Evolutionary conservation across 2,329 filamentous ascomycete species (phyloP), one percentile per base, ranked within the genome.

Genomic region (Nannizziopsis arthrosporioides): DNA sequence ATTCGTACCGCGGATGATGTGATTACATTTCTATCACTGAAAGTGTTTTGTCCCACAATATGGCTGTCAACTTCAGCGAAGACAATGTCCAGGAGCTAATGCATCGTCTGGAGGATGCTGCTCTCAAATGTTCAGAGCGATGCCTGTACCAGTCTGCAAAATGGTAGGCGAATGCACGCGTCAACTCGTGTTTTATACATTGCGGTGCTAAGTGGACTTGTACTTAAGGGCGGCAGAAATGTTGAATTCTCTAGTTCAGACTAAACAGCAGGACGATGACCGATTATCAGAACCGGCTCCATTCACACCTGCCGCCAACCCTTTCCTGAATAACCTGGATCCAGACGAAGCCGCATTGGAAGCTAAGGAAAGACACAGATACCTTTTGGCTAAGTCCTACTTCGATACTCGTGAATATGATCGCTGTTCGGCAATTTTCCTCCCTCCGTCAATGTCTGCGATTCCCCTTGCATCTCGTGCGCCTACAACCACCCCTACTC

Each of bases 341-440:
- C 76, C 80, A 1, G 74, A 76, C 49, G 88, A 95, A 70, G 80
- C 81, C 9, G 71, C 74, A 1, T 74, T 94, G 2, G 89, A 96
- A 63, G 76, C 81, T 1, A 80, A 75, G 57, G 90, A 96, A 66
- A 72, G 86, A 31, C 81, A 83, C 66, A 85, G 81, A 59, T 96
- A 90, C 62, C 76, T 96, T 2, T 74, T 96, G 15, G 90, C 92
- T 46, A 95, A 95, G 64, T 84, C 90, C 0, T 83, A 93, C 56
- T 96, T 96, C 63, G 90, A 96, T 65, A 94, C 88, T 58, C 84
- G 86, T 56, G 92, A 98, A 63, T 96, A 83, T 59, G 90, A 96
- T 61, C 85, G 92, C 54, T 95, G 90, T 64, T 85, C 90, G 27
- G 84, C 86, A 44, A 83, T 93, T 35, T 93, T 94, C 60, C 73